Percentiles rank a stretch among this genome's conserved stretches.
phyloP scores from a whole-genome alignment of 202 grass and related monocot genomes.

The Cymbopogon flexuosus region DNA sequence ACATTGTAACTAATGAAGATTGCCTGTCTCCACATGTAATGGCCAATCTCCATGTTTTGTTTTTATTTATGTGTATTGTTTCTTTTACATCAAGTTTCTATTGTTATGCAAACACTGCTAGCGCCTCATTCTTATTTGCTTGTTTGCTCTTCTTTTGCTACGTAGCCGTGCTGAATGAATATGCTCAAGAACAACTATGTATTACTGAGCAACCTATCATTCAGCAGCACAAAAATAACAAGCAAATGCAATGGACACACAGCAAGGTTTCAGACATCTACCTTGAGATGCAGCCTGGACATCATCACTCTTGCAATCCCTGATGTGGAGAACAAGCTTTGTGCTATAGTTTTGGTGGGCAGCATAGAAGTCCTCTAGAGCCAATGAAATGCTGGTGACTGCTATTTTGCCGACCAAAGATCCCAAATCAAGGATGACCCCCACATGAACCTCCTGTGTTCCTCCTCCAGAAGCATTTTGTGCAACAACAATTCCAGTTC shows the following conservation, averaged over 20 bases:
- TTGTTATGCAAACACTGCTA: not conserved
- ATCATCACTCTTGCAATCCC: slow-evolving; percentile 23
- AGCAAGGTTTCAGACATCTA: not conserved
- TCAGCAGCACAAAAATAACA: not conserved
- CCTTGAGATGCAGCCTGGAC: slow-evolving; percentile 41
- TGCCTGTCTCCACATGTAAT: not conserved
- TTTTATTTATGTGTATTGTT: not conserved
- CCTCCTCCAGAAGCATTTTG: slow-evolving; percentile 19
- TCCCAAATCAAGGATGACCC: slow-evolving; percentile 41
- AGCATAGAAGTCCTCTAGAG: slow-evolving; percentile 40
- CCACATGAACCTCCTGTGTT: slow-evolving; percentile 10
- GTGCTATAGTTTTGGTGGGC: slow-evolving; percentile 31
- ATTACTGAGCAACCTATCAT: not conserved
- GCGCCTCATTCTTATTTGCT: not conserved
- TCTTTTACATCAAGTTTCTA: not conserved
- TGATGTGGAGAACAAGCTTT: slow-evolving; percentile 39
- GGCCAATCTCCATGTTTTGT: not conserved
- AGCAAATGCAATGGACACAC: not conserved
- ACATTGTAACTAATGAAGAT: not conserved
- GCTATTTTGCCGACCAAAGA: slow-evolving; percentile 41
- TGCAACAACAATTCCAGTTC: not conserved
- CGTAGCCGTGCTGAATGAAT: not conserved
- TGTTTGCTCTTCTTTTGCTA: not conserved
- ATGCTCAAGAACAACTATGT: no score
- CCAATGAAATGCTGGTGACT: slow-evolving; percentile 39